Percentiles rank a stretch among this genome's conserved stretches.
Evolutionary conservation across 306 rosid species (phyloP).

Genomic region (Dalbergia cultrata): DNA sequence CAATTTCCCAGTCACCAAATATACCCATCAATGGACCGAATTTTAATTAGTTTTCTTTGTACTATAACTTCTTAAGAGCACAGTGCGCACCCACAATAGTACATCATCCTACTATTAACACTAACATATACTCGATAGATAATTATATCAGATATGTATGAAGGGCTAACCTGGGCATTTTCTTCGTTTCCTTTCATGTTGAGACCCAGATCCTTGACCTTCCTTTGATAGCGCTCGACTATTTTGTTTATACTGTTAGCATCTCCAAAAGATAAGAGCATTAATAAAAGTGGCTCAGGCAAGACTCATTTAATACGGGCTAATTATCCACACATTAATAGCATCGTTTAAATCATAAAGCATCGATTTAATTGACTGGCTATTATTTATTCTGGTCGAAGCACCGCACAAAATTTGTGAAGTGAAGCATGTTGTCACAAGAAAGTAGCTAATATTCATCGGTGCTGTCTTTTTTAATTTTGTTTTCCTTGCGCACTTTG

Average conservation of each 20-base stretch:
- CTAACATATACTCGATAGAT: background rate
- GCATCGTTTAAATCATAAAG: background rate
- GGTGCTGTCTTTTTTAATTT: background rate
- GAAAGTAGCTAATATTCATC: background rate
- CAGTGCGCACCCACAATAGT: background rate
- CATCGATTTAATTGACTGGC: background rate
- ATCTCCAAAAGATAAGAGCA: slow-evolving; percentile 44
- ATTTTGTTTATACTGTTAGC: slow-evolving; percentile 75
- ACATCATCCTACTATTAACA: background rate
- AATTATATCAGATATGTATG: background rate
- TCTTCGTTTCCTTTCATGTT: slow-evolving; percentile 48
- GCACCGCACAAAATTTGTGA: background rate
- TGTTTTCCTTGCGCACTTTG: too few species aligned
- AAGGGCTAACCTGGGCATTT: slow-evolving; percentile 63
- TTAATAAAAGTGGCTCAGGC: slow-evolving; percentile 24
- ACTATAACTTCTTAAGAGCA: background rate
- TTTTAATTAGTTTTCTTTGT: background rate
- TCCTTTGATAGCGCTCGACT: slow-evolving; percentile 78
- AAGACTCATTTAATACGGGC: slow-evolving; percentile 13
- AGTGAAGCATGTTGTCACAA: slow-evolving; percentile 25
- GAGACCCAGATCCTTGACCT: slow-evolving; percentile 58
- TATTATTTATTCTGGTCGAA: too few species aligned
- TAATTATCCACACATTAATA: background rate
- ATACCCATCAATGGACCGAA: background rate
- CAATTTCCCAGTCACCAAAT: slow-evolving; percentile 1